phyloP scores from a whole-genome alignment of 2,329 filamentous ascomycete species.

The Nothopassalora personata region DNA sequence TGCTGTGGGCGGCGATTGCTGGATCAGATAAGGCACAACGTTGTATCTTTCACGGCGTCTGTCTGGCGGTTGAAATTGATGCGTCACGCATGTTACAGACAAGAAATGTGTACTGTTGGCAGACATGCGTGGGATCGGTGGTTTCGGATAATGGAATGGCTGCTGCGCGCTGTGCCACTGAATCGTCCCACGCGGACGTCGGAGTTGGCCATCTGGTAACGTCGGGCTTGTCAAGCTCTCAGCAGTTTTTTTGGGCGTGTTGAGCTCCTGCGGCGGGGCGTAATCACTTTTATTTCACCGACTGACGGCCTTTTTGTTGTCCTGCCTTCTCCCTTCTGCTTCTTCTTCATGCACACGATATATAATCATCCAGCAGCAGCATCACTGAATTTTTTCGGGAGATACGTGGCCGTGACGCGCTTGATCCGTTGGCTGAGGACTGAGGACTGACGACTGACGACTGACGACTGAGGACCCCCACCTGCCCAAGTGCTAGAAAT shows the following conservation, averaged over 20 bases:
- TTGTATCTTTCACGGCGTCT: too few relatives aligned
- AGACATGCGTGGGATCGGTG: neutral
- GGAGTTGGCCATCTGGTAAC: neutral
- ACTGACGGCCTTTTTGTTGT: neutral
- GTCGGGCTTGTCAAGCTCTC: neutral
- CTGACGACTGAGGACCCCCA: neutral
- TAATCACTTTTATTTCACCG: neutral
- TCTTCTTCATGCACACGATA: too few relatives aligned
- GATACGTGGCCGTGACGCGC: neutral
- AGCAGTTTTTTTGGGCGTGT: neutral
- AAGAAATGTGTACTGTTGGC: neutral
- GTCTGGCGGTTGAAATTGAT: neutral
- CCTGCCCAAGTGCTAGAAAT: neutral
- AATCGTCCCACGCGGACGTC: neutral
- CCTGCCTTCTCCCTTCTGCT: neutral
- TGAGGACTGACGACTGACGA: neutral
- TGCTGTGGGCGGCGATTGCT: neutral
- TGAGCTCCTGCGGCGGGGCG: neutral
- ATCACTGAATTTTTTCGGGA: neutral
- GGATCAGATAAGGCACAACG: neutral
- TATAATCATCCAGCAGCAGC: neutral
- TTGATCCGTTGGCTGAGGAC: neutral
- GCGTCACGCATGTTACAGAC: neutral
- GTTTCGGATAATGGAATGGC: neutral
- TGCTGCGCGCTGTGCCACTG: neutral